phyloP scores from a whole-genome alignment of 805 yeast genomes.

The Monosporozyma yasuniensis region DNA sequence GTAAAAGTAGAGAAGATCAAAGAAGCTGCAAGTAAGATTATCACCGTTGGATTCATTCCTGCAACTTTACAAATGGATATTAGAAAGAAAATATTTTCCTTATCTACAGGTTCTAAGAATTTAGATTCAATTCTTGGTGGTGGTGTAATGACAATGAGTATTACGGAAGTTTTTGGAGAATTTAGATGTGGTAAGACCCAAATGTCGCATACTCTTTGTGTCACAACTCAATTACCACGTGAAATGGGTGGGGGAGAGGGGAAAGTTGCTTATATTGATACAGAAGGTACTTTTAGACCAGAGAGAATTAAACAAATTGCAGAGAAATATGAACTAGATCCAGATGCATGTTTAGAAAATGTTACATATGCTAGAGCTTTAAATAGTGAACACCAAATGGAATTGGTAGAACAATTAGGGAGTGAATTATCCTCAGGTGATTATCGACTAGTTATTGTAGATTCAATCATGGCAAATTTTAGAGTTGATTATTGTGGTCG shows the following conservation, averaged over 20 bases:
- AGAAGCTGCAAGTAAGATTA: constrained; percentile 59
- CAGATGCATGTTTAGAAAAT: constrained; percentile 59
- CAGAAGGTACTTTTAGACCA: constrained; percentile 77
- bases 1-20: constrained; percentile 71
- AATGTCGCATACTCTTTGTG: constrained; percentile 69
- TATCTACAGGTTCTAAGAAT: constrained; percentile 66
- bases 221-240: constrained; percentile 63
- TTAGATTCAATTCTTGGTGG: constrained; percentile 65
- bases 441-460: constrained; percentile 52
- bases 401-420: constrained; percentile 58
- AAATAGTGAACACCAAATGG: constrained; percentile 74
- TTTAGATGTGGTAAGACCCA: constrained; percentile 80
- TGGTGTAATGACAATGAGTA: constrained; percentile 67
- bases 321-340: constrained; percentile 56
- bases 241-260: constrained; percentile 75
- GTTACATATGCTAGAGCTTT: constrained; percentile 69
- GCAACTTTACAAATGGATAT: constrained; percentile 61
- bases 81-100: constrained; percentile 51
- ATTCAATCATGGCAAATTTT: constrained; percentile 72
- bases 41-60: constrained; percentile 62
- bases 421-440: constrained; percentile 58
- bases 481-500: constrained; percentile 73
- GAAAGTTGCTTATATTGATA: constrained; percentile 68
- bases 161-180: constrained; percentile 75
- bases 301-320: constrained; percentile 59